Conservation (phyloP, 805 yeast species). For the Schizosaccharomyces osmophilus region DNA sequence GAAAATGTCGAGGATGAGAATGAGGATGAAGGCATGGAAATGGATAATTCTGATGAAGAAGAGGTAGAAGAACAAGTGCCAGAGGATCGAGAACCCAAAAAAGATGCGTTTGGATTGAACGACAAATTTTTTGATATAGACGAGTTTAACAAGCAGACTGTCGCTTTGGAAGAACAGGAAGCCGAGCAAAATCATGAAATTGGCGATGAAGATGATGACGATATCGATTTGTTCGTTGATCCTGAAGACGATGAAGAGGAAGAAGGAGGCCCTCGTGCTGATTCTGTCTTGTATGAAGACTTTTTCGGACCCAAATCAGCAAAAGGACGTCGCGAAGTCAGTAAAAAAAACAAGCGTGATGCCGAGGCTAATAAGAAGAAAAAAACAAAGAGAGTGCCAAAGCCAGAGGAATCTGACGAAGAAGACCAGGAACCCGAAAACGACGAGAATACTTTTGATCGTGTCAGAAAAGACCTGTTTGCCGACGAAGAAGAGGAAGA, state of each 20-base stretch:
- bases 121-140: constrained; percentile 70
- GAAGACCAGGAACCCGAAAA: constrained; percentile 11
- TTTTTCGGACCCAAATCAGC: constrained; percentile 17
- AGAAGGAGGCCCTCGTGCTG: constrained; percentile 11
- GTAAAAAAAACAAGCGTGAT: constrained; percentile 3
- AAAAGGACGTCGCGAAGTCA: constrained; percentile 3
- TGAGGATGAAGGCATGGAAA: neutral
- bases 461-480: constrained; percentile 16
- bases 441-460: constrained; percentile 12
- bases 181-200: neutral
- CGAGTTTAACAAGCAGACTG: constrained; percentile 52
- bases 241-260: constrained; percentile 27
- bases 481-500: constrained; percentile 29
- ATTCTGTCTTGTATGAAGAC: constrained; percentile 16
- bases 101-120: constrained; percentile 43
- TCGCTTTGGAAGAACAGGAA: constrained; percentile 27
- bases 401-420: constrained; percentile 7
- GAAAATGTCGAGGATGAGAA: constrained; percentile 4
- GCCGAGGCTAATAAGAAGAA: constrained; percentile 6
- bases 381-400: constrained; percentile 1
- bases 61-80: constrained; percentile 11
- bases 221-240: constrained; percentile 11
- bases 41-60: constrained; percentile 11
- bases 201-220: constrained; percentile 8
- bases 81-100: constrained; percentile 7